Conservation (phyloP, 2,329 filamentous ascomycete species). For the Trichophyton equinum region DNA sequence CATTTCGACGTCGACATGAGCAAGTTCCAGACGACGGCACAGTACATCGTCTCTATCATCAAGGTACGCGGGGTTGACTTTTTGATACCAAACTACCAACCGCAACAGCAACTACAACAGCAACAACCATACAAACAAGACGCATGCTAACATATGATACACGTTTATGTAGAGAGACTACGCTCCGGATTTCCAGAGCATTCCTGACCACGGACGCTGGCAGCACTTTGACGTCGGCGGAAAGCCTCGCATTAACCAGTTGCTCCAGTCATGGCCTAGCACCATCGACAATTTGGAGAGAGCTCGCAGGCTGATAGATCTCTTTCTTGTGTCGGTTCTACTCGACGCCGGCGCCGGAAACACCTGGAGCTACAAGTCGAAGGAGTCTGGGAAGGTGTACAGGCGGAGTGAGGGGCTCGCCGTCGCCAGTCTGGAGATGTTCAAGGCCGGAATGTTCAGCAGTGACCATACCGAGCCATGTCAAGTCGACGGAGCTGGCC, state of each 20-base stretch:
- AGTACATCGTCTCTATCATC: constrained; percentile 84
- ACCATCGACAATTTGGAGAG: constrained; percentile 35
- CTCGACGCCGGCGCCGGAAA: constrained; percentile 70
- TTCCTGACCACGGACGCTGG: constrained; percentile 66
- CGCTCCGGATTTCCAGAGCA: constrained; percentile 54
- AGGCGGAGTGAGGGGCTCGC: constrained; percentile 79
- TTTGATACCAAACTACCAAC: no score
- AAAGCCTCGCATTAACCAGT: constrained; percentile 36
- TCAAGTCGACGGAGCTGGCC: constrained; percentile 75
- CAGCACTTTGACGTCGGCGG: constrained; percentile 51
- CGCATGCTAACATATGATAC: constrained; percentile 6
- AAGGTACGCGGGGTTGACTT: constrained; percentile 47
- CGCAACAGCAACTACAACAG: no score
- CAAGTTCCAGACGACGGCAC: constrained; percentile 72
- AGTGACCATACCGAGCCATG: constrained; percentile 67
- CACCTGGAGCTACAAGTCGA: constrained; percentile 84
- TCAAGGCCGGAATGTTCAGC: constrained; percentile 82
- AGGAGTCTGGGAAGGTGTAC: constrained; percentile 72
- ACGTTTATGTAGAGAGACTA: constrained; percentile 46
- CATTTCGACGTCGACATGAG: constrained; percentile 82
- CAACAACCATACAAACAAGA: no score
- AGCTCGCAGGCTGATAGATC: constrained; percentile 44
- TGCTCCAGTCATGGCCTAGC: constrained; percentile 37
- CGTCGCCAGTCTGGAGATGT: constrained; percentile 72
- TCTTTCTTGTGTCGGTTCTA: constrained; percentile 50